Percentiles rank a stretch among this genome's conserved stretches.
phyloP scores from a whole-genome alignment of 2,329 filamentous ascomycete species.

The Alternaria ethzedia region DNA sequence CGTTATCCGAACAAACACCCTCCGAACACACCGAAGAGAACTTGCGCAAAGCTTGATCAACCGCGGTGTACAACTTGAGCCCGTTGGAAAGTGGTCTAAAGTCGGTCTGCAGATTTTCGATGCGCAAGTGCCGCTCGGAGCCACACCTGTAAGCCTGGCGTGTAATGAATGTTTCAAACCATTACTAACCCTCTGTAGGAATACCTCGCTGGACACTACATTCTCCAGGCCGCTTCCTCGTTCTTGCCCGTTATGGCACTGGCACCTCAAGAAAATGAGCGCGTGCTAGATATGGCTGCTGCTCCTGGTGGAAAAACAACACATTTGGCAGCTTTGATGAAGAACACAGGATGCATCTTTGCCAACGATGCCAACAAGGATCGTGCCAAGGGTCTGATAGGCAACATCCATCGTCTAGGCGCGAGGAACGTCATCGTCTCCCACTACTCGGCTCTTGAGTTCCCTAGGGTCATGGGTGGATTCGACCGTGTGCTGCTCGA shows the following conservation, averaged over 20 bases:
- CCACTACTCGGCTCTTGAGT: constrained; percentile 93
- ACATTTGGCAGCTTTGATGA: constrained; percentile 95
- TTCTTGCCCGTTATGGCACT: constrained; percentile 98
- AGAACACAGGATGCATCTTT: constrained; percentile 93
- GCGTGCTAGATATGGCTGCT: constrained; percentile 76
- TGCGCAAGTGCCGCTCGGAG: constrained; percentile 83
- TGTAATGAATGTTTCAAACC: neutral
- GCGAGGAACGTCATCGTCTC: constrained; percentile 94
- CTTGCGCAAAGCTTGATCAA: constrained; percentile 94
- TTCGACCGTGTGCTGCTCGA: constrained; percentile 95
- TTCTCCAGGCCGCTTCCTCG: constrained; percentile 93
- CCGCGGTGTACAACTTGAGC: constrained; percentile 92
- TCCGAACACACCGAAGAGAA: constrained; percentile 77
- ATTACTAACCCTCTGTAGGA: constrained; percentile 54
- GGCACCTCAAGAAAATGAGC: constrained; percentile 89
- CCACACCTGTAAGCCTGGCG: constrained; percentile 66
- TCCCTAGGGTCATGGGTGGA: constrained; percentile 91
- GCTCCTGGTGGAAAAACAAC: constrained; percentile 97
- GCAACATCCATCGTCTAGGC: constrained; percentile 91
- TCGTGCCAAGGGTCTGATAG: constrained; percentile 94
- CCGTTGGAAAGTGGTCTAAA: constrained; percentile 98
- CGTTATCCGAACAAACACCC: constrained; percentile 95
- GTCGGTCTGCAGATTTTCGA: constrained; percentile 97
- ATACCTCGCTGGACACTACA: constrained; percentile 97
- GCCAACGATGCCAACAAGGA: constrained; percentile 96